Evolutionary conservation across 140 eudicot species (phyloP).

Genomic region (Anethum foeniculum): DNA sequence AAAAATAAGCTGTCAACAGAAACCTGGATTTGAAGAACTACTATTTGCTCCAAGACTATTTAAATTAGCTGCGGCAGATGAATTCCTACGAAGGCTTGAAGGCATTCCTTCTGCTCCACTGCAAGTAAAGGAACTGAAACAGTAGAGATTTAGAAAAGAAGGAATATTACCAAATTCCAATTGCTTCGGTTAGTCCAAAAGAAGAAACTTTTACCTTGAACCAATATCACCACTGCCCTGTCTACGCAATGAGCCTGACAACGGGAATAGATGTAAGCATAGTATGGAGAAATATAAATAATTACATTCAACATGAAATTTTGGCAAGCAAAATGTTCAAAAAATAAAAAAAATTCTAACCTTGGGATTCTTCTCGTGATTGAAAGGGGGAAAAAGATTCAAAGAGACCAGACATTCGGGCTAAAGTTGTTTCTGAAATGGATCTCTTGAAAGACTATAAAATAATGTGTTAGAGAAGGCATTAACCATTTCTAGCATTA

Average conservation of each 20-base stretch:
- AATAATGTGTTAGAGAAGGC: slow-evolving; percentile 15
- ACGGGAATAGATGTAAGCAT: slow-evolving; percentile 8
- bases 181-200: neutral
- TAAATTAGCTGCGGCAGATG: slow-evolving; percentile 62
- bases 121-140: slow-evolving; percentile 14
- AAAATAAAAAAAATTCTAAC: slow-evolving; percentile 14
- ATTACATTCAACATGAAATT: neutral
- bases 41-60: slow-evolving; percentile 39
- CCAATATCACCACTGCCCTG: slow-evolving; percentile 70
- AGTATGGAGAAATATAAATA: neutral
- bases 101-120: slow-evolving; percentile 52
- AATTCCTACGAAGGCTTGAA: slow-evolving; percentile 68
- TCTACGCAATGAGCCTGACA: slow-evolving; percentile 69
- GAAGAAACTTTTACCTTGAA: slow-evolving; percentile 41
- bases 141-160: neutral
- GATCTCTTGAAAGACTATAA: slow-evolving; percentile 59
- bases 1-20: neutral
- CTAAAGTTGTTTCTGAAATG: slow-evolving; percentile 64
- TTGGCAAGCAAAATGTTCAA: neutral
- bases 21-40: slow-evolving; percentile 51
- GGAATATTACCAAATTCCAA: neutral
- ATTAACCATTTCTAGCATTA: neutral
- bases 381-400: slow-evolving; percentile 68
- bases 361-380: slow-evolving; percentile 53
- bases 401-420: slow-evolving; percentile 56